Evolutionary conservation across 1,139 yeast genomes (phyloP).

Genomic region (Debaryomyces udenii): DNA sequence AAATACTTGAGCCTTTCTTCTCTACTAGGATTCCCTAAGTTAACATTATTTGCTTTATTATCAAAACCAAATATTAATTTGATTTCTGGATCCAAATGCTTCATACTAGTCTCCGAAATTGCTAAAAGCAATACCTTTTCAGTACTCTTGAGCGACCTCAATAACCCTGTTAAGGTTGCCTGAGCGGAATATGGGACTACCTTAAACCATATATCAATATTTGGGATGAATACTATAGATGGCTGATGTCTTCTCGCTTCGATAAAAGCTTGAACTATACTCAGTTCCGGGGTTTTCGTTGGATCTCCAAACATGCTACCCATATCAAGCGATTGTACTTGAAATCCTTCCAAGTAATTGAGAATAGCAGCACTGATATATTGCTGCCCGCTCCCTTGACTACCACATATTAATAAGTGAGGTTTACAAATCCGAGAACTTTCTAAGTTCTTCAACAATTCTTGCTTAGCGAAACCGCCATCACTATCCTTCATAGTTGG

Average conservation of each 20-base stretch:
- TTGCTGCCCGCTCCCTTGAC: slow-evolving; percentile 85
- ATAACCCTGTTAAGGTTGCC: slow-evolving; percentile 69
- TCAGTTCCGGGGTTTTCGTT: slow-evolving; percentile 80
- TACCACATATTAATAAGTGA: slow-evolving; percentile 72
- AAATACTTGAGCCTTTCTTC: slow-evolving; percentile 56
- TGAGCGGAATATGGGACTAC: slow-evolving; percentile 71
- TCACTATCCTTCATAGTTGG: slow-evolving; percentile 58
- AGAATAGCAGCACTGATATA: slow-evolving; percentile 83
- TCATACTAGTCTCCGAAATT: slow-evolving; percentile 56
- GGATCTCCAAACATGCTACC: slow-evolving; percentile 80
- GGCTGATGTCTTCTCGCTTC: slow-evolving; percentile 94
- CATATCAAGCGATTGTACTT: slow-evolving; percentile 83
- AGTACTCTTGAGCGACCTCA: slow-evolving; percentile 68
- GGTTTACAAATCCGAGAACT: slow-evolving; percentile 81
- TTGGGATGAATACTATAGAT: slow-evolving; percentile 81
- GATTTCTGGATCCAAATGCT: slow-evolving; percentile 38
- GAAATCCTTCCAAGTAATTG: slow-evolving; percentile 85
- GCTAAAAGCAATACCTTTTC: slow-evolving; percentile 83
- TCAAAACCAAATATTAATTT: slow-evolving; percentile 56
- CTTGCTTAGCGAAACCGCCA: slow-evolving; percentile 72
- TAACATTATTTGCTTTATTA: slow-evolving; percentile 48
- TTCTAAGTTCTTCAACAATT: slow-evolving; percentile 58
- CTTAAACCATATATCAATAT: slow-evolving; percentile 74
- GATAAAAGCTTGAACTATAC: slow-evolving; percentile 78
- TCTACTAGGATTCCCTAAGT: slow-evolving; percentile 45